Evolutionary conservation across 805 yeast genomes (phyloP).

Genomic region (Kodamaea restingae): DNA sequence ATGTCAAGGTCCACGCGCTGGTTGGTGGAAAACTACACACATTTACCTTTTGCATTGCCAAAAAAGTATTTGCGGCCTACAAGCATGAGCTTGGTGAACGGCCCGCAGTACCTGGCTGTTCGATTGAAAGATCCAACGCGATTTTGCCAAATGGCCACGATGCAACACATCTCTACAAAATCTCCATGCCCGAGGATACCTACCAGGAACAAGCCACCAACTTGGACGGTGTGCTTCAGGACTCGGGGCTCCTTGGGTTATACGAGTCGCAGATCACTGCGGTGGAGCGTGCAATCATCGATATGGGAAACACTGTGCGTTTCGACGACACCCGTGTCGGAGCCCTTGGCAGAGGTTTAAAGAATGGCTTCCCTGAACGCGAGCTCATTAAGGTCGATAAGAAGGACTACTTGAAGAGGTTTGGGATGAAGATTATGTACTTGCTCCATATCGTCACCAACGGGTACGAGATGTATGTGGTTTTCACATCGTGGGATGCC

Average conservation of each 20-base stretch:
- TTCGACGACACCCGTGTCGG: conserved; percentile 75
- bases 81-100: conserved; percentile 34
- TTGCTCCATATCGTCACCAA: conserved; percentile 66
- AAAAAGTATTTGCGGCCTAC: conserved; percentile 66
- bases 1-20: conserved; percentile 63
- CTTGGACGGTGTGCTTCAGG: conserved; percentile 60
- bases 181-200: conserved; percentile 64
- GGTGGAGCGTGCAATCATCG: conserved; percentile 70
- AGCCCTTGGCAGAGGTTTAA: conserved; percentile 78
- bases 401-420: conserved; percentile 49
- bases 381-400: conserved; percentile 49
- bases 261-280: conserved; percentile 72
- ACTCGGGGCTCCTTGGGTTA: conserved; percentile 58
- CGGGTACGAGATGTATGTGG: conserved; percentile 68
- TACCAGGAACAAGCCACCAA: conserved; percentile 54
- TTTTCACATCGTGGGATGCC: conserved; percentile 62
- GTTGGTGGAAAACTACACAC: conserved; percentile 72
- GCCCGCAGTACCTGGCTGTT: conserved; percentile 38
- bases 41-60: conserved; percentile 69
- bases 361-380: conserved; percentile 72
- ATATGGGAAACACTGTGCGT: conserved; percentile 68
- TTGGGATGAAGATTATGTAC: conserved; percentile 57
- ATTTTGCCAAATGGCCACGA: conserved; percentile 67
- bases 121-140: conserved; percentile 57
- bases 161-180: conserved; percentile 49